Evolutionary conservation across 176 grass and related monocot species (phyloP).

Genomic region (Bolboschoenus planiculmis): DNA sequence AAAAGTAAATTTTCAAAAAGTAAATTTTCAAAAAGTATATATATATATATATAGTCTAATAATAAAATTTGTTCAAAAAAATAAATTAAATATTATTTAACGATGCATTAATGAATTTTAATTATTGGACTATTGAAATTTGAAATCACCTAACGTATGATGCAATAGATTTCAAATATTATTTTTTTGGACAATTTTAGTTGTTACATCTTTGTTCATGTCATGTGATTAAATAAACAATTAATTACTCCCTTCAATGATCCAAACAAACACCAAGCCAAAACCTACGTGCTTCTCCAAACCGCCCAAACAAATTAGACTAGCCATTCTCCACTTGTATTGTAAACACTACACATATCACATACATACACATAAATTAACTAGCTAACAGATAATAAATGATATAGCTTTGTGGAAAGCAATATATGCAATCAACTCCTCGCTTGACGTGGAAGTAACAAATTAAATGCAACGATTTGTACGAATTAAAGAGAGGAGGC

Average conservation of each 20-base stretch:
- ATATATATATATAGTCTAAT: no score
- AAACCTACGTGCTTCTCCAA: not conserved
- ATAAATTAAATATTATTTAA: no score
- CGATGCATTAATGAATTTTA: no score
- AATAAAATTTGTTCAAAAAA: no score
- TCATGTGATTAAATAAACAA: not conserved
- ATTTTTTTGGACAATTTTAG: not conserved
- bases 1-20: no score
- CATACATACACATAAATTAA: not conserved
- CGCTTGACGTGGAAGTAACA: conserved; percentile 9
- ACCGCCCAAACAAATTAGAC: not conserved
- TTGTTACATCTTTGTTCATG: not conserved
- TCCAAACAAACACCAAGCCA: not conserved
- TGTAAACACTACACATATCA: not conserved
- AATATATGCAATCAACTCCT: not conserved
- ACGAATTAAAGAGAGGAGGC: not conserved
- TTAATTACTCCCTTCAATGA: not conserved
- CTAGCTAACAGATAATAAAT: not conserved
- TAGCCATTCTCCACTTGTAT: not conserved
- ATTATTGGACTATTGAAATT: no score
- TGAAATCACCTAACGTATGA: no score
- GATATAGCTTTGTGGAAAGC: not conserved
- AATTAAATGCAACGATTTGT: no score
- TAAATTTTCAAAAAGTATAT: no score
- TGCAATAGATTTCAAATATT: no score